These are phyloP conservation scores for Thelonectria discophora DNA, from an alignment of 2,329 filamentous ascomycete genomes.

Conservation along the genomic window DNA sequence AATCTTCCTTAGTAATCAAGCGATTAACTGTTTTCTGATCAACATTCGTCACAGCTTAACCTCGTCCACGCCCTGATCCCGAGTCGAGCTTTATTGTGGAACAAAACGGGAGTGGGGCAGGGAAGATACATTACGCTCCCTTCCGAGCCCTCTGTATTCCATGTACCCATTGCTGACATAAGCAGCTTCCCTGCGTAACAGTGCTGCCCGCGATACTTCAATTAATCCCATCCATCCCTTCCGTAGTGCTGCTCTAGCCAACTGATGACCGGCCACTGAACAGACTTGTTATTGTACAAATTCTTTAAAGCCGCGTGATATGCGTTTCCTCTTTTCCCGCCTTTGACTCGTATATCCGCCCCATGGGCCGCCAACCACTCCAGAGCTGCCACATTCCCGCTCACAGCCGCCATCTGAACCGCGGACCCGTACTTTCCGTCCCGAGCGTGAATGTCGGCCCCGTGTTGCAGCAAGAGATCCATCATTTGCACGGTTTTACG, in stretches of 20 bases:
- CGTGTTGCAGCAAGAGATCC: background rate
- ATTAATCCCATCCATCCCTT: constrained; percentile 16
- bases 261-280: background rate
- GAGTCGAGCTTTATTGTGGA: no score
- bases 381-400: background rate
- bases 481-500: constrained; percentile 3
- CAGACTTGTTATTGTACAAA: background rate
- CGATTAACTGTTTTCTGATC: no score
- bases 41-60: no score
- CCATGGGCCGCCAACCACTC: constrained; percentile 4
- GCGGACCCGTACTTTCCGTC: constrained; percentile 9
- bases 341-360: constrained; percentile 3
- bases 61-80: no score
- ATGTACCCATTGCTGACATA: no score
- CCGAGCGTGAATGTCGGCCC: constrained; percentile 3
- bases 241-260: constrained; percentile 10
- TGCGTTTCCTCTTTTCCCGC: background rate
- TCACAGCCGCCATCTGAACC: constrained; percentile 9
- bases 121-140: no score
- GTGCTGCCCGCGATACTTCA: no score
- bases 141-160: no score
- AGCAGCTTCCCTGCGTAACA: no score
- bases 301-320: constrained; percentile 7
- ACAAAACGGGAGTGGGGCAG: no score
- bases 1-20: no score